These are phyloP conservation scores for Podila horticola DNA, from an alignment of 192 early-diverging fungal species.

Conservation along the genomic window DNA sequence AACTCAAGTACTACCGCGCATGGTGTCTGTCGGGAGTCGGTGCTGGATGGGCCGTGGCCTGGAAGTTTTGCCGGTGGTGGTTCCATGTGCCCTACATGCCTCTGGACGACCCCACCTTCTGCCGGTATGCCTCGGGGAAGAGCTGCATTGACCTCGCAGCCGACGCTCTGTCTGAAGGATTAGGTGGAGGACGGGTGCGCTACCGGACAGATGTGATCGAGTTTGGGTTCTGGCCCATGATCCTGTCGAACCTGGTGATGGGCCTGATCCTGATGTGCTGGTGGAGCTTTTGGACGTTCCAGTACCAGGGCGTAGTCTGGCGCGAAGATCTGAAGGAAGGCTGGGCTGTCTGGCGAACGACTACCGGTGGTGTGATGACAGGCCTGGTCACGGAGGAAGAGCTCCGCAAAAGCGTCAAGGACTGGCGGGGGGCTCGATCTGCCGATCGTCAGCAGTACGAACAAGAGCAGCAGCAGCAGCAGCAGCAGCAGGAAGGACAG, in stretches of 20 bases:
- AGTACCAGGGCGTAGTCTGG: conserved; percentile 64
- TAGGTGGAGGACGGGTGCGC: conserved; percentile 1
- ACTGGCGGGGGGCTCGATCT: conserved; percentile 22
- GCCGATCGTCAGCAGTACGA: conserved; percentile 9
- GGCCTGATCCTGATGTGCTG: conserved; percentile 59
- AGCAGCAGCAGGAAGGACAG: conserved; percentile 4
- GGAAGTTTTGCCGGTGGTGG: conserved; percentile 52
- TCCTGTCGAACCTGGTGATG: conserved; percentile 53
- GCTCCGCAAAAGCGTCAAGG: conserved; percentile 47
- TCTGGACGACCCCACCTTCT: conserved; percentile 46
- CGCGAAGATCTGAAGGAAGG: conserved; percentile 63
- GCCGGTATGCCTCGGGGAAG: conserved; percentile 41
- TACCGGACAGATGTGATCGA: conserved; percentile 47
- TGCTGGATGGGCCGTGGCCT: conserved; percentile 58
- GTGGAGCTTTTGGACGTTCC: conserved; percentile 70
- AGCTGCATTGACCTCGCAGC: conserved; percentile 28
- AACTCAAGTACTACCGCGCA: conserved; percentile 54
- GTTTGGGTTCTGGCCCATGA: conserved; percentile 50
- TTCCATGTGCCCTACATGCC: conserved; percentile 50
- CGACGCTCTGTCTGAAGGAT: not conserved
- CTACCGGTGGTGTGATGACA: conserved; percentile 44
- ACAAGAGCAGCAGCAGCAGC: not conserved
- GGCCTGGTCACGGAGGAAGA: conserved; percentile 47
- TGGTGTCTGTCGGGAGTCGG: conserved; percentile 64
- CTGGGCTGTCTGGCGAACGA: conserved; percentile 59